phyloP scores from a whole-genome alignment of 2,329 filamentous ascomycete species.

The Saccharata proteae region DNA sequence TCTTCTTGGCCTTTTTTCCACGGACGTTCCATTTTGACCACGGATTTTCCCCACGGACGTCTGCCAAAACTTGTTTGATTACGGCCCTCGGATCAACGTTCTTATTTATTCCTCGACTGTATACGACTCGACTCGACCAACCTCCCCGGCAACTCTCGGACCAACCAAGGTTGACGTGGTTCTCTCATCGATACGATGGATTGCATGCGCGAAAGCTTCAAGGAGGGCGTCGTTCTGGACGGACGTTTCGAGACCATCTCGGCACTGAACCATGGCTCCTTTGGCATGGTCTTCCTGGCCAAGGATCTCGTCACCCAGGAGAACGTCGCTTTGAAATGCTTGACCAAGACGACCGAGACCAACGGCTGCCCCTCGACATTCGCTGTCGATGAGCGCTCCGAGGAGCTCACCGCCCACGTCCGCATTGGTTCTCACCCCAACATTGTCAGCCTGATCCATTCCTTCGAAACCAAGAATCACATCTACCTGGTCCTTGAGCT shows the following conservation, averaged over 20 bases:
- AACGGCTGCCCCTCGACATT: slow-evolving; percentile 49
- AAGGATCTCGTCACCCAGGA: slow-evolving; percentile 65
- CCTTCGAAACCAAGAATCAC: slow-evolving; percentile 86
- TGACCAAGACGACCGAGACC: slow-evolving; percentile 67
- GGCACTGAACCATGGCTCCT: slow-evolving; percentile 95
- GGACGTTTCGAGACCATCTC: slow-evolving; percentile 86
- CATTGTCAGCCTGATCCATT: slow-evolving; percentile 83
- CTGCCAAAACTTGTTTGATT: slow-evolving; percentile 21
- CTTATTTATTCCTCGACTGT: slow-evolving; percentile 10
- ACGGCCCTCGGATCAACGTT: slow-evolving; percentile 17
- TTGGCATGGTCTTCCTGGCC: slow-evolving; percentile 96
- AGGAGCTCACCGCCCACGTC: slow-evolving; percentile 69
- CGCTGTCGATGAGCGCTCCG: slow-evolving; percentile 69
- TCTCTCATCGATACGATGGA: slow-evolving; percentile 46
- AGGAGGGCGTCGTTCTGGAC: slow-evolving; percentile 66
- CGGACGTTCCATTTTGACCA: slow-evolving; percentile 24
- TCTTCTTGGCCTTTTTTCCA: slow-evolving; percentile 15
- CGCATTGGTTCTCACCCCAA: slow-evolving; percentile 72
- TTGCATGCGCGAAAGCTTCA: slow-evolving; percentile 75
- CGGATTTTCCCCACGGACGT: slow-evolving; percentile 21
- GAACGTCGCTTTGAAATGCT: slow-evolving; percentile 87
- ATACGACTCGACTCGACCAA: too few relatives aligned
- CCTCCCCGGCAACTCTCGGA: slow-evolving; percentile 24
- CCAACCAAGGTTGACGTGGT: slow-evolving; percentile 12
- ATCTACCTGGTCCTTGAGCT: slow-evolving; percentile 90